Evolutionary conservation across 164 flowering plant species (phyloP).

Genomic region (Annona squamosa): DNA sequence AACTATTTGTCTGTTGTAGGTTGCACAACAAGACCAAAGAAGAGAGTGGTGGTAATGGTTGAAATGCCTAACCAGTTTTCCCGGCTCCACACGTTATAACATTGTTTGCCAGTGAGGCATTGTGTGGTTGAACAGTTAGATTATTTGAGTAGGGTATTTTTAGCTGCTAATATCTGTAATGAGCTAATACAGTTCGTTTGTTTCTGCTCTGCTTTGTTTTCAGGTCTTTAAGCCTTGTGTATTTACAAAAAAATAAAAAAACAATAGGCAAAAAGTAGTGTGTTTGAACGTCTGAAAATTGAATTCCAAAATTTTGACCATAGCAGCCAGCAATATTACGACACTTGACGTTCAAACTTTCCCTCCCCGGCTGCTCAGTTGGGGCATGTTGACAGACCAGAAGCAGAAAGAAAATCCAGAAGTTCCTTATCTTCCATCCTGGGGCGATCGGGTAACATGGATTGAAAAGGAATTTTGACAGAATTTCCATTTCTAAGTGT

Average conservation of each 20-base stretch:
- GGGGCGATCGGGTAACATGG: too few species aligned
- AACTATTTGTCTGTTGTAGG: conserved; percentile 14
- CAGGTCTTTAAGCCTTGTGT: not conserved
- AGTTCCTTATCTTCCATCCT: not conserved
- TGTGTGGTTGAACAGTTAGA: conserved; percentile 4
- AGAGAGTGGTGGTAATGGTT: not conserved
- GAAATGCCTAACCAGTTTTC: conserved; percentile 12
- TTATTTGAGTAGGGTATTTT: not conserved
- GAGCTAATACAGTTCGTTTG: not conserved
- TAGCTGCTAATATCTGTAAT: not conserved
- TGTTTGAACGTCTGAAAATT: not conserved
- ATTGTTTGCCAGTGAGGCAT: not conserved
- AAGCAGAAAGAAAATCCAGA: not conserved
- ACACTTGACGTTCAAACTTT: not conserved
- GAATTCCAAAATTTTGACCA: not conserved
- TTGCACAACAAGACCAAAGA: conserved; percentile 21
- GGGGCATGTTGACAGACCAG: not conserved
- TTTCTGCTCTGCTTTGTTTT: not conserved
- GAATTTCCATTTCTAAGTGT: too few species aligned
- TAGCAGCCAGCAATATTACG: not conserved
- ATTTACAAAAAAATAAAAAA: too few species aligned
- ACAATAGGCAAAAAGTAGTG: too few species aligned
- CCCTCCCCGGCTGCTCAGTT: not conserved
- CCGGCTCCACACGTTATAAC: conserved; percentile 1
- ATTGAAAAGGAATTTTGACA: too few species aligned